Evolutionary conservation across 495 filamentous ascomycete genomes (phyloP), one percentile per base, ranked within the genome.

Genomic region (Choiromyces venosus): DNA sequence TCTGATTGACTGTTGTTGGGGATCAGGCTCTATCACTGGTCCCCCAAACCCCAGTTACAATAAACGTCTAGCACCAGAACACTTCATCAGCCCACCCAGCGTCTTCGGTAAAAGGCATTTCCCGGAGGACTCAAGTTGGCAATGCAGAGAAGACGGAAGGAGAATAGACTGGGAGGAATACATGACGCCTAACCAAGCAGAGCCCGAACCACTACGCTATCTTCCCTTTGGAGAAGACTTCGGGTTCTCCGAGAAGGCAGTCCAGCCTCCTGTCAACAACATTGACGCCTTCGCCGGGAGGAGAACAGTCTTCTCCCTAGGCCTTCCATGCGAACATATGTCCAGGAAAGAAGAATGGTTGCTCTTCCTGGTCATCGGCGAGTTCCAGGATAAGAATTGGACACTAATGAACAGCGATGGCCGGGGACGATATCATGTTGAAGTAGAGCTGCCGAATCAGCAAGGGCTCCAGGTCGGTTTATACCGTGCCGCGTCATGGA

Each of bases 1-100:
- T 82, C 86, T 98, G 5, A 85, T 98, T 52, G 95, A 99, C 78
- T 74, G 89, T 4, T 97, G 95, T 81, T 99, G 95, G 95, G 95
- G 95, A 52, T 93, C 94, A 0, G 95, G 95, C 16, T 79, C 78
- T 65, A 81, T 90, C 74, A 66, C 83, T 81, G 82, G 87, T 61
- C 65, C 82, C 77, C 44, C 70, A 65, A 67, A 75, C 76, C 84
- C 83, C 40, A 74, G 85, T 1, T 98, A 95, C 83, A 83, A 83
- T 42, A 87, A 90, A 74, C 74, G 80, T n/a, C 95, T 97, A 81
- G 86, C 84, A 2, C 87, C 93, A 1, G 79, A 84, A 12, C 83
- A 86, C 78, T 99, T 99, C 82, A 90, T 87, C n/a, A 87, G 89
- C 81, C 83, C 86, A n/a, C 97, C 97, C 79, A 89, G 92, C 52